Percentiles rank a stretch among this genome's conserved stretches.
Conservation (phyloP, 2,329 filamentous ascomycete genomes). For the Elsinoe ampelina region DNA sequence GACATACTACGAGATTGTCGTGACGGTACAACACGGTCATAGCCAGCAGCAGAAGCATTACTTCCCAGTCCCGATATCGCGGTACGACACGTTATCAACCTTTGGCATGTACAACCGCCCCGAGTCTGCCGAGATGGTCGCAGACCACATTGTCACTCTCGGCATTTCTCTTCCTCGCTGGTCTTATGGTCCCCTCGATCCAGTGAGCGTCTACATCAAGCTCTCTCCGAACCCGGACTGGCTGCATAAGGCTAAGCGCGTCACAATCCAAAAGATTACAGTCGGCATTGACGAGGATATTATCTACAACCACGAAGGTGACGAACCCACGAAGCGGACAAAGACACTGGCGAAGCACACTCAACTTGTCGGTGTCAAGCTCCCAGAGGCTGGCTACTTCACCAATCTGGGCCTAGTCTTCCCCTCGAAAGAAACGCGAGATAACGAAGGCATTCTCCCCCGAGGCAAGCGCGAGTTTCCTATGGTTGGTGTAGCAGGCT, state of each 20-base stretch:
- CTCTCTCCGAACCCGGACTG: constrained; percentile 86
- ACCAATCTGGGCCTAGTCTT: constrained; percentile 89
- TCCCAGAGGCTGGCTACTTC: constrained; percentile 85
- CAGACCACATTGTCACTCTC: constrained; percentile 83
- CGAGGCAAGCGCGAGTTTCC: constrained; percentile 81
- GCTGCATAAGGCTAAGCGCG: constrained; percentile 79
- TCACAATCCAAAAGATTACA: constrained; percentile 89
- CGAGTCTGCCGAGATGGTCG: constrained; percentile 73
- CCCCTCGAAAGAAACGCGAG: constrained; percentile 78
- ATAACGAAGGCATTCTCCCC: constrained; percentile 78
- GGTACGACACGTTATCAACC: constrained; percentile 94
- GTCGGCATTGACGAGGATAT: constrained; percentile 94
- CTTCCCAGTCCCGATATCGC: constrained; percentile 80
- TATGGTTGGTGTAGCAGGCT: constrained; percentile 77
- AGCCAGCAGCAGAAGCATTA: constrained; percentile 80
- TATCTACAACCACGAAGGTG: constrained; percentile 95
- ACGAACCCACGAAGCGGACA: constrained; percentile 82
- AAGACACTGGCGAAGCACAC: constrained; percentile 80
- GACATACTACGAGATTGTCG: constrained; percentile 93
- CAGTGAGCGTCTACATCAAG: constrained; percentile 93
- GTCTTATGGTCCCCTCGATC: constrained; percentile 93
- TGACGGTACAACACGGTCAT: constrained; percentile 86
- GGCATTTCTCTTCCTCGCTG: constrained; percentile 87
- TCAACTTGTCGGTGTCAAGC: constrained; percentile 68
- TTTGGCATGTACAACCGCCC: constrained; percentile 99